Evolutionary conservation across 1,284 basidiomycete genomes (phyloP).

Genomic region (Mycena sp.): DNA sequence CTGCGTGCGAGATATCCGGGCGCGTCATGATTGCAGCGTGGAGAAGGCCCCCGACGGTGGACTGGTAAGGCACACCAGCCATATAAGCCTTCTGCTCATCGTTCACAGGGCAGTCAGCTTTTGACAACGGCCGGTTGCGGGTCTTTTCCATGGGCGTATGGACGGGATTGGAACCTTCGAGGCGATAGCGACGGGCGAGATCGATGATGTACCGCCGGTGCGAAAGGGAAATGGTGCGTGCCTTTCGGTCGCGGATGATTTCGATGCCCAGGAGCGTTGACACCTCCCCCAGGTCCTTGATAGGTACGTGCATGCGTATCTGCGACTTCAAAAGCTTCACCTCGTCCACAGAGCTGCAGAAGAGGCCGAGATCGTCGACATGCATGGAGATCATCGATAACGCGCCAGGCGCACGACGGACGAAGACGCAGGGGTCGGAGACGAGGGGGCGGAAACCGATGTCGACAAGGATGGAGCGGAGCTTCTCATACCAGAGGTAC

Average conservation of each 20-base stretch:
- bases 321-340: constrained; percentile 22
- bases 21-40: constrained; percentile 33
- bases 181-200: constrained; percentile 28
- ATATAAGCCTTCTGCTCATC: not conserved
- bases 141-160: constrained; percentile 22
- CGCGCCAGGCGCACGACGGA: not conserved
- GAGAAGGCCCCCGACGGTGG: constrained; percentile 33
- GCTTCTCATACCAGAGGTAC: constrained; percentile 25
- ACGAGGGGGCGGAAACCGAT: constrained; percentile 2
- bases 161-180: constrained; percentile 18
- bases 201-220: constrained; percentile 39
- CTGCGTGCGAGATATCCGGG: constrained; percentile 32
- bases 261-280: constrained; percentile 38
- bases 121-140: constrained; percentile 19
- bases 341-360: constrained; percentile 10
- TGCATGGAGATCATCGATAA: constrained; percentile 4
- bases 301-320: constrained; percentile 29
- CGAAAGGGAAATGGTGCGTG: constrained; percentile 30
- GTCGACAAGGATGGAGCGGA: not conserved
- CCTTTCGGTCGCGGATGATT: constrained; percentile 31
- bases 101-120: not conserved
- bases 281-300: constrained; percentile 36
- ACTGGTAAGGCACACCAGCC: not conserved
- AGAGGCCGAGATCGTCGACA: constrained; percentile 13
- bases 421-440: constrained; percentile 18